A percentile compares a stretch with the other conserved stretches of the same genome.
Evolutionary conservation across 345 rosid species (phyloP).

Genomic region (Gossypium arboreum): DNA sequence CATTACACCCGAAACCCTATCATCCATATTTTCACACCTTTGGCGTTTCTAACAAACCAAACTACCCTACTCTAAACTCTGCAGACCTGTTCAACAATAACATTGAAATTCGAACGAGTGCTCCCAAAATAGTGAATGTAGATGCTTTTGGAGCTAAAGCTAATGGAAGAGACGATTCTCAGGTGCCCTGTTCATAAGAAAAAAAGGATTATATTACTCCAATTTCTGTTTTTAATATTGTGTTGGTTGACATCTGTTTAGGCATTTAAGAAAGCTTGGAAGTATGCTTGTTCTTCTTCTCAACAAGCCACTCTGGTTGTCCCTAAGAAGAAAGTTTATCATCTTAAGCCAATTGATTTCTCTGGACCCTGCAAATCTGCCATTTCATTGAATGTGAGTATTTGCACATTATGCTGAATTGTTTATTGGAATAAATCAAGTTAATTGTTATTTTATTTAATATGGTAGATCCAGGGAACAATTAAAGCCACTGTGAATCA

Average conservation of each 20-base stretch:
- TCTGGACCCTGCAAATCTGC: constrained; percentile 75
- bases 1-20: not conserved
- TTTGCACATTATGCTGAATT: not conserved
- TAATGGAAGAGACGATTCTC: constrained; percentile 52
- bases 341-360: constrained; percentile 57
- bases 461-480: constrained; percentile 56
- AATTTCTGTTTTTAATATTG: not conserved
- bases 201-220: too few species aligned
- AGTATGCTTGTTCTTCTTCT: constrained; percentile 47
- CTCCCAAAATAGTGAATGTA: constrained; percentile 36
- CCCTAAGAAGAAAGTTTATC: constrained; percentile 50
- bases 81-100: not conserved
- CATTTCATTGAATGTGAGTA: constrained; percentile 50
- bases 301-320: constrained; percentile 36
- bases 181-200: constrained; percentile 26
- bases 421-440: not conserved
- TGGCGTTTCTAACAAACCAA: not conserved
- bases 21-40: not conserved
- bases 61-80: not conserved
- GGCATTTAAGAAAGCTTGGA: constrained; percentile 67
- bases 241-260: constrained; percentile 9
- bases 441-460: not conserved
- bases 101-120: not conserved
- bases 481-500: constrained; percentile 47
- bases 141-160: constrained; percentile 53